A percentile compares a stretch with the other conserved stretches of the same genome.
Conservation (phyloP, 2,329 filamentous ascomycete genomes). For the Ceratocystiopsis sp. region DNA sequence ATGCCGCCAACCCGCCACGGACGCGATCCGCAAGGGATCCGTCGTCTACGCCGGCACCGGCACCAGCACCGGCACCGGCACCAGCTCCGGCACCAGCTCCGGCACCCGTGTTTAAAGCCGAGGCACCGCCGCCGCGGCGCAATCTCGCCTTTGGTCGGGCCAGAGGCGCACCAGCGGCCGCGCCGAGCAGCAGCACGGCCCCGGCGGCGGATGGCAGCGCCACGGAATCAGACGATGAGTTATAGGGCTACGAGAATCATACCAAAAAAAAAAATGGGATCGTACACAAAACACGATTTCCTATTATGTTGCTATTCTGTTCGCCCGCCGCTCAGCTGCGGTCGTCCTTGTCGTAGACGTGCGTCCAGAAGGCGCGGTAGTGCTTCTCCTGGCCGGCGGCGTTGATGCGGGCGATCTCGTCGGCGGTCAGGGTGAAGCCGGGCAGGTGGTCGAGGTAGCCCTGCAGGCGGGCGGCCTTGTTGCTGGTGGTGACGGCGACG, state of each 20-base stretch:
- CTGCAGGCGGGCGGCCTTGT: slow-evolving; percentile 38
- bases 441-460: slow-evolving; percentile 33
- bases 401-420: slow-evolving; percentile 39
- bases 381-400: slow-evolving; percentile 42
- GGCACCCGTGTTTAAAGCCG: slow-evolving; percentile 3
- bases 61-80: background rate
- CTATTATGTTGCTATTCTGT: background rate
- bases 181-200: slow-evolving; percentile 1
- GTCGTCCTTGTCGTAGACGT: slow-evolving; percentile 36
- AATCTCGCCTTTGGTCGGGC: slow-evolving; percentile 7
- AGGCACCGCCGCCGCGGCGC: slow-evolving; percentile 14
- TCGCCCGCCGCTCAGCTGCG: slow-evolving; percentile 7
- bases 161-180: slow-evolving; percentile 1
- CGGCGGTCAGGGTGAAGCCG: slow-evolving; percentile 39
- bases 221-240: slow-evolving; percentile 39
- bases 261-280: too few species aligned
- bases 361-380: slow-evolving; percentile 40
- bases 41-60: background rate
- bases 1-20: background rate
- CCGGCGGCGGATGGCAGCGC: slow-evolving; percentile 20
- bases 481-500: slow-evolving; percentile 41
- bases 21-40: background rate
- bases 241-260: slow-evolving; percentile 18
- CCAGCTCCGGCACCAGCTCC: background rate
- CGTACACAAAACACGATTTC: background rate